A percentile compares a stretch with the other conserved stretches of the same genome.
Conservation (phyloP, 768 basidiomycete species). For the Tremella mesenterica region DNA sequence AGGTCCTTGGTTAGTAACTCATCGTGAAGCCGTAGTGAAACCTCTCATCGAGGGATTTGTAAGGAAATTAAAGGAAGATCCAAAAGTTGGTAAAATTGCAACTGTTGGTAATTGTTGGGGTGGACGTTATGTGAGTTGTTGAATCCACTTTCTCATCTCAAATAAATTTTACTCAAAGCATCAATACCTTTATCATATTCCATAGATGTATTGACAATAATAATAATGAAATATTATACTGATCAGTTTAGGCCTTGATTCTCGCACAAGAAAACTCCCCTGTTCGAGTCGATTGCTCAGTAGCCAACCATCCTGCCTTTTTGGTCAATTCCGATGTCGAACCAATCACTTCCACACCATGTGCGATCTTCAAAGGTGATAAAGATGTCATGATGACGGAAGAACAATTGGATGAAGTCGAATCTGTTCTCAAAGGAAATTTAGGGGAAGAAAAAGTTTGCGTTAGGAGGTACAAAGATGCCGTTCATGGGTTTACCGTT, state of each 20-base stretch:
- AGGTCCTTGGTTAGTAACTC: slow-evolving; percentile 42
- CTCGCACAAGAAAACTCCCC: slow-evolving; percentile 27
- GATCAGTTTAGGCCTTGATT: slow-evolving; percentile 11
- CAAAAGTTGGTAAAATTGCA: slow-evolving; percentile 37
- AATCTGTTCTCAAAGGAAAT: slow-evolving; percentile 19
- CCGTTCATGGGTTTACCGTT: slow-evolving; percentile 42
- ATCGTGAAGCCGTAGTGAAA: slow-evolving; percentile 40
- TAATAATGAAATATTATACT: background rate
- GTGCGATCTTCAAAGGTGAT: slow-evolving; percentile 36
- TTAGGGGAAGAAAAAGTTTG: slow-evolving; percentile 28
- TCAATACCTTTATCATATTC: too few species aligned
- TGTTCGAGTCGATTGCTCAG: slow-evolving; percentile 24
- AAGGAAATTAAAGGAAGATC: slow-evolving; percentile 36
- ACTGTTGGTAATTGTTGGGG: slow-evolving; percentile 46
- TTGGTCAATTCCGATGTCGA: slow-evolving; percentile 37
- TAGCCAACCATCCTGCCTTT: slow-evolving; percentile 47
- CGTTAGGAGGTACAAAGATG: slow-evolving; percentile 25
- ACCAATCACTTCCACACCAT: slow-evolving; percentile 28
- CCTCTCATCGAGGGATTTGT: slow-evolving; percentile 43
- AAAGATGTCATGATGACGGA: slow-evolving; percentile 35
- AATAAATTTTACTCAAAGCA: too few species aligned
- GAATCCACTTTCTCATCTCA: background rate
- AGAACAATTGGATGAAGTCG: slow-evolving; percentile 23
- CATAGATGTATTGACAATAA: too few species aligned
- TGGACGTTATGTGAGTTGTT: slow-evolving; percentile 32